Evolutionary conservation across 495 filamentous ascomycete genomes (phyloP), one percentile per base, ranked within the genome.

Genomic region (Neurospora sp.): DNA sequence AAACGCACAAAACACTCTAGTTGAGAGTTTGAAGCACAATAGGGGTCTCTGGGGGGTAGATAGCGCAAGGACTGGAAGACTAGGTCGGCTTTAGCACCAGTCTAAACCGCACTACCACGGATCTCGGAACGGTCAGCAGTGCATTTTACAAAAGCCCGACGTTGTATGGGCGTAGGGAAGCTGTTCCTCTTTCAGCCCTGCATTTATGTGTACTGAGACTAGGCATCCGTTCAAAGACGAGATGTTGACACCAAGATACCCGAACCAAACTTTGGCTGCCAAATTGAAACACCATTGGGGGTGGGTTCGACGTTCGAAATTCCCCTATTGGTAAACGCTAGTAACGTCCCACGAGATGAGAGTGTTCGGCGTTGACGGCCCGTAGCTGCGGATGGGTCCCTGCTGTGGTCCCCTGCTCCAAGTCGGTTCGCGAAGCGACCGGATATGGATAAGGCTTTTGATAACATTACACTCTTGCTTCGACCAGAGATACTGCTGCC

Each of bases 271-370:
- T 35, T 66, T 37, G 27, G 54, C 23, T 66, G 27, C 27, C 27
- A 66, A 66, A 66, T 31, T 66, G 54, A 66, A 66, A 66, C 27
- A 66, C 54, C 54, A 66, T 4, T 35, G 54, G 5, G 11, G 14
- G 27, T 66, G 71, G n/a, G 23, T 74, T 31, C 69, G 35, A 48
- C n/a, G 44, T 59, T 69, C 69, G 40, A 76, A 77, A 77, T 59
- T 77, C 75, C 73, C 78, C 77, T 78, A 81, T 79, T 81, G 79
- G 79, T 73, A 78, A 74, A 70, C 54, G 20, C 48, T 70, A 69
- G 69, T 70, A 74, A 77, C 75, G 77, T 77, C 77, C 73, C 79
- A 74, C 72, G 71, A 66, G 27, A 66, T 66, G 72, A 41, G 35
- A 62, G 70, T 69, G 20, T 69, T 74, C 72, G 74, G 78, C 74